Evolutionary conservation across 805 yeast species (phyloP).

Genomic region (Grigorovia transvaalensis): DNA sequence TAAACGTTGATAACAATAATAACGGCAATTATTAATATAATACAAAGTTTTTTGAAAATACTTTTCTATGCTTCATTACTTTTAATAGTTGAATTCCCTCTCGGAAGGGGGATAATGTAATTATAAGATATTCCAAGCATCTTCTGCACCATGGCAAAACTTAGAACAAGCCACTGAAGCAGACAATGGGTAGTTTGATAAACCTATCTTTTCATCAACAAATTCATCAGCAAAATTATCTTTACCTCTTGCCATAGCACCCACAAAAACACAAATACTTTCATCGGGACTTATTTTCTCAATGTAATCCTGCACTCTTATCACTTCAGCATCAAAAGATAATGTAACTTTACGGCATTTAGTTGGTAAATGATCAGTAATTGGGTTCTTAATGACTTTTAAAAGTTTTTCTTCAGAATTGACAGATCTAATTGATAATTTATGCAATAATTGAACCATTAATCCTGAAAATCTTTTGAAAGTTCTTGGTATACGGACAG

Average conservation of each 20-base stretch:
- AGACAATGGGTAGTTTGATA: constrained; percentile 88
- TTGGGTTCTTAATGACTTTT: constrained; percentile 92
- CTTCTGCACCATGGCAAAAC: constrained; percentile 98
- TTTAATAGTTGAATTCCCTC: too few relatives aligned
- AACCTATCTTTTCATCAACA: constrained; percentile 93
- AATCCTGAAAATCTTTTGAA: constrained; percentile 95
- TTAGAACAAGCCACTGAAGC: constrained; percentile 98
- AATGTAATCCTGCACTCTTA: constrained; percentile 82
- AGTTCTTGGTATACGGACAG: constrained; percentile 95
- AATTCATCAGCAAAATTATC: constrained; percentile 96
- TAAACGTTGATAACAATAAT: too few relatives aligned
- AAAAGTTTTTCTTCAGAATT: constrained; percentile 90
- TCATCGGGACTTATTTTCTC: constrained; percentile 71
- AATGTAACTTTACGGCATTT: constrained; percentile 90
- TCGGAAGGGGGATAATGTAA: background rate
- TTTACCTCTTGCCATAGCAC: constrained; percentile 98
- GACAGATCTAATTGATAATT: constrained; percentile 85
- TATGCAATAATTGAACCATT: constrained; percentile 93
- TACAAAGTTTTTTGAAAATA: too few relatives aligned
- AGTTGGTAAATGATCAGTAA: constrained; percentile 91
- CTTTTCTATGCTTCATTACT: too few relatives aligned
- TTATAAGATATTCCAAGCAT: constrained; percentile 76
- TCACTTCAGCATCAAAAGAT: constrained; percentile 83
- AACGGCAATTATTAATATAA: too few relatives aligned
- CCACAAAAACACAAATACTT: constrained; percentile 94